Percentiles rank a stretch among this genome's conserved stretches.
phyloP scores from a whole-genome alignment of 75 land plant genomes.

The Selaginella tamariscina region DNA sequence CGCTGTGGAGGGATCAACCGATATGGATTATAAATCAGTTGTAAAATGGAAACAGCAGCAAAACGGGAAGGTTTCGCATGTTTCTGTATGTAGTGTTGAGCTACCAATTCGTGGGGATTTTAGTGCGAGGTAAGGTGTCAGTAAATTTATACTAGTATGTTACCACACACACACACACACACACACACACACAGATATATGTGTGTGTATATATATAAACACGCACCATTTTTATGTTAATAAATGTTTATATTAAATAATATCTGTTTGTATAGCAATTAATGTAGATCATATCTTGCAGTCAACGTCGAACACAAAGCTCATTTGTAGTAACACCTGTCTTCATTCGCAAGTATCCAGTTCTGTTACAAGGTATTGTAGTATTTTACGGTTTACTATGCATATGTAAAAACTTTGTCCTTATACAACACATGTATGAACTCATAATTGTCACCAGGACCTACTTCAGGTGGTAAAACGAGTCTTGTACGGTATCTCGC shows the following conservation, averaged over 20 bases:
- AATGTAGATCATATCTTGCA: no score
- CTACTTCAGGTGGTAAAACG: conserved; percentile 98
- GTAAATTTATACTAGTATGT: no score
- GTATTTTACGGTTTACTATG: no score
- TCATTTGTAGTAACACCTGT: conserved; percentile 15
- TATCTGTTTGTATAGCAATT: no score
- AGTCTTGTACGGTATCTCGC: conserved; percentile 91
- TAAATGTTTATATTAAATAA: no score
- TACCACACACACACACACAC: no score
- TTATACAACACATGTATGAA: no score
- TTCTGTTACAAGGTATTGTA: conserved; percentile 80
- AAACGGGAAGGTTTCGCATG: conserved; percentile 13
- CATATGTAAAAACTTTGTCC: conserved; percentile 69
- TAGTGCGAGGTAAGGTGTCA: background rate
- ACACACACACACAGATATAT: no score
- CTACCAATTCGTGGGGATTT: conserved; percentile 19
- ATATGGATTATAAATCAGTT: background rate
- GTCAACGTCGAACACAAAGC: background rate
- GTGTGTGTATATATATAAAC: no score
- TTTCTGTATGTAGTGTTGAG: conserved; percentile 34
- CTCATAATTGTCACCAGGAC: no score
- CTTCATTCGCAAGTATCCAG: conserved; percentile 70
- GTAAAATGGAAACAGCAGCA: conserved; percentile 17
- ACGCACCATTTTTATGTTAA: no score
- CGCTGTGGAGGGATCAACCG: background rate